These are phyloP conservation scores for Sonneratia caseolaris DNA, from an alignment of 345 rosid species.

Conservation along the genomic window DNA sequence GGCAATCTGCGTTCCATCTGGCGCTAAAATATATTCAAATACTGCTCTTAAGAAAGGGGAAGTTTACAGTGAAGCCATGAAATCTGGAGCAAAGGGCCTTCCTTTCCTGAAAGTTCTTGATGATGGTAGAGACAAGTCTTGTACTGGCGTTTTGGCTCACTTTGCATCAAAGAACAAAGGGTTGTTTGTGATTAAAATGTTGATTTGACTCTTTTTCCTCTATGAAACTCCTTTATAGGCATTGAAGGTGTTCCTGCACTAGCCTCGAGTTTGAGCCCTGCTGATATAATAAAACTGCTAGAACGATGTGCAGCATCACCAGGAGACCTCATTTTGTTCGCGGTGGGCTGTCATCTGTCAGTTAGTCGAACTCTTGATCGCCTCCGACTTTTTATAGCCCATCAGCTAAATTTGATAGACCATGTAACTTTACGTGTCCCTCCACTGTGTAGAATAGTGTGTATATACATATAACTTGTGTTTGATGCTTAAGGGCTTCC, in stretches of 20 bases:
- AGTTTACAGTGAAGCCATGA: constrained; percentile 65
- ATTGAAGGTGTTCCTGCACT: constrained; percentile 78
- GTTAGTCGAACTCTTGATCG: constrained; percentile 77
- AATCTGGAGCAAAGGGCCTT: constrained; percentile 93
- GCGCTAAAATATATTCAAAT: constrained; percentile 66
- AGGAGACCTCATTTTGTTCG: constrained; percentile 88
- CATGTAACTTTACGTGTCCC: constrained; percentile 36
- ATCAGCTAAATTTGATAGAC: constrained; percentile 69
- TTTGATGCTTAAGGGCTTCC: constrained; percentile 8
- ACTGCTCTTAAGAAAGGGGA: constrained; percentile 94
- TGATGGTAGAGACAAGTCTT: constrained; percentile 43
- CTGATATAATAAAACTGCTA: constrained; percentile 34
- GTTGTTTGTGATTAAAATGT: not conserved
- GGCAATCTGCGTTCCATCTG: constrained; percentile 66
- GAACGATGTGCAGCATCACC: constrained; percentile 59
- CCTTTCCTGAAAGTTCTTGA: constrained; percentile 87
- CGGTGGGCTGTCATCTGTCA: constrained; percentile 60
- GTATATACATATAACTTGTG: constrained; percentile 1
- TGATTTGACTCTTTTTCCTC: not conserved
- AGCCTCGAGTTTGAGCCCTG: constrained; percentile 57
- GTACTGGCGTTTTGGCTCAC: constrained; percentile 1
- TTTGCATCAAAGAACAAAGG: not conserved
- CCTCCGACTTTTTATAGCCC: constrained; percentile 58
- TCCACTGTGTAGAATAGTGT: constrained; percentile 4
- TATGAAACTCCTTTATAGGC: constrained; percentile 23